Evolutionary conservation across 495 filamentous ascomycete species (phyloP), one percentile per base, ranked within the genome.

Genomic region (Podospora comata): DNA sequence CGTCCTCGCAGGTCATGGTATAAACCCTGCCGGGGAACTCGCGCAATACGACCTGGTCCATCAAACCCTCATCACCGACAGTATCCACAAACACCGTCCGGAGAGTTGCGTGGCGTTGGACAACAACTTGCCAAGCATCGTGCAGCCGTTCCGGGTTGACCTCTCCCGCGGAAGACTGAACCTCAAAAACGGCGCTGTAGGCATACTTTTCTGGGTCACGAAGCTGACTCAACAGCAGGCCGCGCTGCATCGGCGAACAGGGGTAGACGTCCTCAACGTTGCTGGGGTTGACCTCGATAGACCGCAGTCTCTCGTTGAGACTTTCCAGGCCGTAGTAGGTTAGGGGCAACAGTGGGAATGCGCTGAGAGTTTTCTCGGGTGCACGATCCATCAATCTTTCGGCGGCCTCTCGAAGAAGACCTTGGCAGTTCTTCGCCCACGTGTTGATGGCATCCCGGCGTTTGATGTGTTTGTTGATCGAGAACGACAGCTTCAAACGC

Each of bases 401-500:
- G 0, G 82, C 77, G 6, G 80, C 77, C 2, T 71, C 74, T 6
- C 70, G 65, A 2, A 89, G 77, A 2, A 82, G 75, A 15, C 81
- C 60, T 39, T 78, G 76, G 65, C 83, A 88, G 58, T 76, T 73
- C 1, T 75, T 69, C 9, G 85, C 79, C 87, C 86, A 88, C 18
- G 62, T 53, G 27, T 68, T 71, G n/a, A 89, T 83, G 2, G 70
- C 71, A 2, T 80, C 70, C 62, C 84, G 84, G 62, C 85, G 84
- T 58, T 80, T 77, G 82, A 87, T 88, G 69, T 81, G 77, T 32
- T 80, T 82, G 75, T 87, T 88, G 76, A 82, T 86, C 1, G 82
- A 80, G 72, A 89, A 88, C 0, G 81, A 84, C 56, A 88, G 80
- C 5, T 81, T 79, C 20, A 87, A 75, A 53, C 78, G 76, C 16